phyloP scores from a whole-genome alignment of 2,329 filamentous ascomycete genomes.

The Cordyceps javanica region DNA sequence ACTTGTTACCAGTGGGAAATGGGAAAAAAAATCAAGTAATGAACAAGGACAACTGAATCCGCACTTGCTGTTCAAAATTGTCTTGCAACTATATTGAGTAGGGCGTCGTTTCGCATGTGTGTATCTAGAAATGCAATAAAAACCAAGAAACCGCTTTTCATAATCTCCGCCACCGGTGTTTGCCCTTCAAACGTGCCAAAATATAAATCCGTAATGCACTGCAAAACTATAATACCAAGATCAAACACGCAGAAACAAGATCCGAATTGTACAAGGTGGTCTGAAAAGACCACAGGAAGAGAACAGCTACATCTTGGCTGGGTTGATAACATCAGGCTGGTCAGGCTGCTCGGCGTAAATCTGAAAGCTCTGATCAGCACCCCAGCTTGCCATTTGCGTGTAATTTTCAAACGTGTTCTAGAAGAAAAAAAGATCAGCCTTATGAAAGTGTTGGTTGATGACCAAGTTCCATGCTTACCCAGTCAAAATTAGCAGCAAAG shows the following conservation, averaged over 20 bases:
- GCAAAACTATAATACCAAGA: neutral
- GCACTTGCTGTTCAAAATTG: neutral
- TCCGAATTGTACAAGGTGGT: neutral
- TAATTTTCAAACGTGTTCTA: constrained; percentile 53
- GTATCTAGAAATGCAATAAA: neutral
- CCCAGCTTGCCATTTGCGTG: constrained; percentile 47
- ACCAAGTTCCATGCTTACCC: constrained; percentile 37
- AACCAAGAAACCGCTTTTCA: neutral
- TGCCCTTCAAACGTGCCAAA: neutral
- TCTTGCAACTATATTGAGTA: neutral
- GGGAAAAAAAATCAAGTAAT: neutral
- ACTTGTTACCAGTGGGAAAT: neutral
- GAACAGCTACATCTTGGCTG: constrained; percentile 3
- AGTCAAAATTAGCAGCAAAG: constrained; percentile 49
- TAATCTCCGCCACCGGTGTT: neutral
- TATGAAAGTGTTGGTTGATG: too few species aligned
- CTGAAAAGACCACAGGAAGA: neutral
- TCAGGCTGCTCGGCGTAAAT: constrained; percentile 35
- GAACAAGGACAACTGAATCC: neutral
- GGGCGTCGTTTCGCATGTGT: neutral
- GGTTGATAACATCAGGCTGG: neutral
- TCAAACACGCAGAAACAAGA: neutral
- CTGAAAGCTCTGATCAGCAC: constrained; percentile 44
- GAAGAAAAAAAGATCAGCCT: constrained; percentile 19
- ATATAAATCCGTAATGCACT: neutral